Percentiles rank a stretch among this genome's conserved stretches.
These are phyloP conservation scores for Ilyonectria mors-panacis DNA, from an alignment of 2,329 filamentous ascomycete species.

Conservation along the genomic window DNA sequence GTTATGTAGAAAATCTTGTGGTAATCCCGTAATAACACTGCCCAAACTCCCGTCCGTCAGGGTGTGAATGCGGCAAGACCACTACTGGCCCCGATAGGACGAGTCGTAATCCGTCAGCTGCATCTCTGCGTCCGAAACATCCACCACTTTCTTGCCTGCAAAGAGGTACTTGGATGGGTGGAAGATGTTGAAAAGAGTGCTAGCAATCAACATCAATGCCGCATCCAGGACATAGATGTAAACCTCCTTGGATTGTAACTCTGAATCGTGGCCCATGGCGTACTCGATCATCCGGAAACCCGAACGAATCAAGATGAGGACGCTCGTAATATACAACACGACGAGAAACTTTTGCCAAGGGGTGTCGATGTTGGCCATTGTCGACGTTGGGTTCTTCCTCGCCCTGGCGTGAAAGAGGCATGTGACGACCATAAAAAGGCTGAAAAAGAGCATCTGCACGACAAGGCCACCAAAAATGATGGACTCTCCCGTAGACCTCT, in stretches of 20 bases:
- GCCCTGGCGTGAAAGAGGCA: not conserved
- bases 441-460: conserved; percentile 4
- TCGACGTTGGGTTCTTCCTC: not conserved
- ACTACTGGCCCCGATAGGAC: not conserved
- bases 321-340: not conserved
- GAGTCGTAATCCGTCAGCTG: not conserved
- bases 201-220: not conserved
- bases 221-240: not conserved
- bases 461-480: not conserved
- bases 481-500: not conserved
- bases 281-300: not conserved
- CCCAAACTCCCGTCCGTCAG: no score
- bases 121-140: not conserved
- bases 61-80: no score
- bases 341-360: not conserved
- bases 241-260: not conserved
- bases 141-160: not conserved
- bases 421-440: not conserved
- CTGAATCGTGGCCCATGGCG: not conserved
- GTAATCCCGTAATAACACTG: no score
- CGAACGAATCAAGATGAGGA: not conserved
- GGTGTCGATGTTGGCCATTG: not conserved
- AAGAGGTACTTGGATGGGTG: conserved; percentile 2
- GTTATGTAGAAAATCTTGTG: no score
- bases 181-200: conserved; percentile 5